Base-by-base conservation (phyloP, 2,329 filamentous ascomycete genomes). In the Sporothrix euskadiensis region DNA sequence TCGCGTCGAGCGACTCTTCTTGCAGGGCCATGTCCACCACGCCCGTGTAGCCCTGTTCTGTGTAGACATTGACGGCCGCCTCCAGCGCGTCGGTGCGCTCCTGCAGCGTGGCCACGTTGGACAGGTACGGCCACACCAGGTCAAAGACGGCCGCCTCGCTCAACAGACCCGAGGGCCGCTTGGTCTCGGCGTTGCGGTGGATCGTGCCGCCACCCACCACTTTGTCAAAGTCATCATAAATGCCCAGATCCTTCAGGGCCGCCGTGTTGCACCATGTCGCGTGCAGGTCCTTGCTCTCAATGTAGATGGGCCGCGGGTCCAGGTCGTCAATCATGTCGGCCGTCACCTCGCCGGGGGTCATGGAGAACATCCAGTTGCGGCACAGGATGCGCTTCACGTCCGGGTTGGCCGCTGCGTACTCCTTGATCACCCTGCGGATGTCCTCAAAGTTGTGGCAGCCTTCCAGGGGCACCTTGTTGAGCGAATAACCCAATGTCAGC, bases 21-120 rank as follows among this genome's bases (percentile, higher is more conserved):
- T 89, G 86, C 85, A 89, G 87, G 3, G 87, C 87, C 87, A 89
- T 88, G 74, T 89, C 87, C 10, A 88, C 81, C 56, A 87, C 78
- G 1, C 87, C 86, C 1, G 87, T 88, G 76, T 86, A 88, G 3
- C 87, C 87, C 0, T 82, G 82, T 1, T 81, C 80, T 74, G 83
- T 84, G 76, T 88, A 88, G 10, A 84, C 83, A 0, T 80, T 75
- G 35, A 88, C 81, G 0, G 86, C 87, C 0, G 81, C 82, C 63
- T 78, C 78, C 35, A 89, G 78, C 1, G 85, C 83, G 3, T 79
- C 81, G 14, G 83, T 78, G 71, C 87, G 84, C 75, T 88, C 85
- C 22, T 84, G 82, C 74, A 86, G 80, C 6, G 83, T 82, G 0
- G 86, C 82, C 3, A 85, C 83, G 19, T 80, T 79, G 8, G 86